phyloP scores from a whole-genome alignment of 768 basidiomycete species.

The Agrocybe pediades region DNA sequence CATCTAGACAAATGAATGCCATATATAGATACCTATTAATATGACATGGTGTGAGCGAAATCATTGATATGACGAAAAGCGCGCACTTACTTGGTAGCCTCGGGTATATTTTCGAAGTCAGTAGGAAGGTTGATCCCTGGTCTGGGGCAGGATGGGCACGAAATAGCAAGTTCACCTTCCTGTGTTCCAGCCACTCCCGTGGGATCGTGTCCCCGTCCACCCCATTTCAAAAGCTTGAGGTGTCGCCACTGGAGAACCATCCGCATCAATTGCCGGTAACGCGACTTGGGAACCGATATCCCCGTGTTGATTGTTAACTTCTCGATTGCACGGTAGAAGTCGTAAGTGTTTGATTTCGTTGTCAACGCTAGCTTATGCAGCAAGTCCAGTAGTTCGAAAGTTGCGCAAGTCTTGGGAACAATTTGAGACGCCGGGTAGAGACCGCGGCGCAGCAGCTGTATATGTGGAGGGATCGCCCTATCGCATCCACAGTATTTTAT shows the following conservation, averaged over 20 bases:
- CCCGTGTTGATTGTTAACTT: constrained; percentile 5
- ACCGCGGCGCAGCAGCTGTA: no score
- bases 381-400: no score
- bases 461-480: background rate
- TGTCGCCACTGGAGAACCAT: constrained; percentile 6
- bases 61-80: background rate
- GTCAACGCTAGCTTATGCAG: no score
- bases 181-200: background rate
- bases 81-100: background rate
- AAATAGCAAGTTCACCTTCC: background rate
- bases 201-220: constrained; percentile 3
- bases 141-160: background rate
- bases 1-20: background rate
- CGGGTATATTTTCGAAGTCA: background rate
- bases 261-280: no score
- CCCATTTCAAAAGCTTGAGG: constrained; percentile 7
- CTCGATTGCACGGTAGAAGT: no score
- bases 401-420: no score
- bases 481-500: background rate
- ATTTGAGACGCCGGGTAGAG: no score
- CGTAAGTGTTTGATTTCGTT: no score
- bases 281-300: background rate
- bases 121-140: constrained; percentile 3
- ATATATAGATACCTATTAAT: background rate
- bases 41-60: background rate